Percentiles rank a stretch among this genome's conserved stretches.
Evolutionary conservation across 768 basidiomycete genomes (phyloP).

Genomic region (Rhizopogon sp.): DNA sequence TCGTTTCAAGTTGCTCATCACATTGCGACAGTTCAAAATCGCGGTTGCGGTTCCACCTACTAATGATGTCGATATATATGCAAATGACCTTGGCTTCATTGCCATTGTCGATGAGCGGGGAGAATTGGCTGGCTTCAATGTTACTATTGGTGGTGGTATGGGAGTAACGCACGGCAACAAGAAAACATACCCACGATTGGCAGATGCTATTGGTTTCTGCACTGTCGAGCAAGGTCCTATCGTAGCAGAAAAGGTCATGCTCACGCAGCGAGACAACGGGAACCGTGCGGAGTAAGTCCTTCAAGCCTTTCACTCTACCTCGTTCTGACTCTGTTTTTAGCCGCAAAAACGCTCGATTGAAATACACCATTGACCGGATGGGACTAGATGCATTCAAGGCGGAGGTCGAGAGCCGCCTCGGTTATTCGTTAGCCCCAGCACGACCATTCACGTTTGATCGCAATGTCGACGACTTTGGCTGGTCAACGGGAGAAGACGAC

Average conservation of each 20-base stretch:
- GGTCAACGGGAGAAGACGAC: constrained; percentile 84
- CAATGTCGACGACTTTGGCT: constrained; percentile 94
- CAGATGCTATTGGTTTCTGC: constrained; percentile 89
- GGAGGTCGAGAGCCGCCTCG: constrained; percentile 87
- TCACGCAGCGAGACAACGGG: constrained; percentile 92
- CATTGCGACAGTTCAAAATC: constrained; percentile 77
- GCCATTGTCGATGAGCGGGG: constrained; percentile 79
- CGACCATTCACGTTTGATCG: constrained; percentile 78
- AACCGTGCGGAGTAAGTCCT: constrained; percentile 83
- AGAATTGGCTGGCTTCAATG: constrained; percentile 88
- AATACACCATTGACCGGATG: constrained; percentile 97
- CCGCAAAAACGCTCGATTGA: constrained; percentile 84
- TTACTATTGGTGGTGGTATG: constrained; percentile 94
- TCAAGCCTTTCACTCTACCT: neutral
- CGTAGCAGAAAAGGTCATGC: constrained; percentile 90
- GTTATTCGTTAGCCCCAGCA: constrained; percentile 68
- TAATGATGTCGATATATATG: constrained; percentile 94
- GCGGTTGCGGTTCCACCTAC: constrained; percentile 94
- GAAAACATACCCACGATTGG: constrained; percentile 94
- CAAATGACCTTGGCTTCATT: constrained; percentile 96
- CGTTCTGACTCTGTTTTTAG: constrained; percentile 25
- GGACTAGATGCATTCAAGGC: constrained; percentile 82
- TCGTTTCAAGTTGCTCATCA: neutral
- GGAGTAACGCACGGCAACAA: constrained; percentile 99
- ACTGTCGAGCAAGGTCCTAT: constrained; percentile 78